These are phyloP conservation scores for Candolleomyces efflorescens DNA, from an alignment of 768 basidiomycete genomes.

Conservation along the genomic window DNA sequence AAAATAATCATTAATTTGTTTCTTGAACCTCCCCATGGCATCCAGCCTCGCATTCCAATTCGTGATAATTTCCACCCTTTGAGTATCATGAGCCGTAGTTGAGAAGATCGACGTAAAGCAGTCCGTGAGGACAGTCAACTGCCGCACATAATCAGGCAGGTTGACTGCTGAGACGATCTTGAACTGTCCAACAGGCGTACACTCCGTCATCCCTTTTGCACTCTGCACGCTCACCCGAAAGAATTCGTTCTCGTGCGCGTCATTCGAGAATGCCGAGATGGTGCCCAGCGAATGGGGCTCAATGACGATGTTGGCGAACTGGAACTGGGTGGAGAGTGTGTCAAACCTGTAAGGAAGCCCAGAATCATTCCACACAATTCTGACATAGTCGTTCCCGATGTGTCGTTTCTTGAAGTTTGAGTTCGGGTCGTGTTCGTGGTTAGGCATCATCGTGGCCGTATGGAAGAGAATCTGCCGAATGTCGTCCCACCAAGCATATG, in stretches of 20 bases:
- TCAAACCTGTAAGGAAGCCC: conserved; percentile 87
- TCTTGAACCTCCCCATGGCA: conserved; percentile 69
- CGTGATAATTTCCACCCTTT: conserved; percentile 73
- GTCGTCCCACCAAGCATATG: conserved; percentile 99
- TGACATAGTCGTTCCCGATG: conserved; percentile 95
- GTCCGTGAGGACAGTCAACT: conserved; percentile 82
- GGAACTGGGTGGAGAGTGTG: conserved; percentile 89
- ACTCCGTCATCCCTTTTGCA: conserved; percentile 88
- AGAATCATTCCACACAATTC: conserved; percentile 97
- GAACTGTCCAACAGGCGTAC: conserved; percentile 88
- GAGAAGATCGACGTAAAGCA: conserved; percentile 87
- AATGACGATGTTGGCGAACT: conserved; percentile 96
- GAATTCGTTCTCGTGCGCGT: conserved; percentile 86
- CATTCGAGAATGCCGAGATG: conserved; percentile 81
- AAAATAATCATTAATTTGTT: conserved; percentile 19
- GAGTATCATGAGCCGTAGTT: conserved; percentile 66
- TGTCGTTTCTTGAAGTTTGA: conserved; percentile 88
- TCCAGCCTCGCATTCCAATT: conserved; percentile 85
- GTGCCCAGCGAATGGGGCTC: conserved; percentile 87
- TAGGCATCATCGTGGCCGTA: conserved; percentile 97
- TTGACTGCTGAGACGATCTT: conserved; percentile 90
- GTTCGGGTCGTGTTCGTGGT: conserved; percentile 57
- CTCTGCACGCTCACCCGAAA: conserved; percentile 93
- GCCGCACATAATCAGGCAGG: conserved; percentile 83
- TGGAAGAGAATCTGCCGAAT: conserved; percentile 94